Evolutionary conservation across 345 rosid species (phyloP), one percentile per base, ranked within the genome.

Genomic region (Eucalyptus virginea): DNA sequence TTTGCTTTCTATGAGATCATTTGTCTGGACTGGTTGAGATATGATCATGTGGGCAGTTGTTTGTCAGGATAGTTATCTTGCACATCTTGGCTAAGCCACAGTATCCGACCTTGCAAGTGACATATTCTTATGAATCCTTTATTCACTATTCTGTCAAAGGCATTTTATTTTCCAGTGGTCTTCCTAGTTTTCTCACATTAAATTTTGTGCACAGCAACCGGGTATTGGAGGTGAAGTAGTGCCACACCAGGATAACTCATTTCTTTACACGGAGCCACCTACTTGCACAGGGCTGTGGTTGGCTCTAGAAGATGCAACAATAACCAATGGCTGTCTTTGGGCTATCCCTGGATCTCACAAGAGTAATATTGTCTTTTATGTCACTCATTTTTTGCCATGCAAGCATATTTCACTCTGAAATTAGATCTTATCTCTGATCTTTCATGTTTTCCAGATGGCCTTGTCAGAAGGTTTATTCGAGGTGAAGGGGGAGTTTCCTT

Each of bases 141-240:
- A 4, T 77, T 40, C 83, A 40, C 45, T 69, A 21, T 40, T 37
- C 83, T 77, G 83, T 37, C 45, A 21, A 77, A 77, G 83, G 83
- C 16, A 21, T 77, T 37, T 77, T 77, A 77, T 77, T 77, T 21
- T 77, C 83, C 16, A 40, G 83, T 44, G 15, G 83, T 77, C 47
- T 77, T 11, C 83, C 42, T 21, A 77, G 28, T 77, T 40, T 77
- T 37, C 30, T 77, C 47, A 40, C 47, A 77, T 77, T 21, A 23
- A 40, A 77, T 40, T 77, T 26, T 87, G 81, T 85, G 56, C 40
- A 65, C 96, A 96, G 99, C 99, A 98, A 98, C 99, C 99, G 30
- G 99, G 99, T 56, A 98, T 98, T 87, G 99, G 99, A 92, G 99
- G 99, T 13, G 99, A 97, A 93, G 99, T 98, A 86, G 96, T 93